phyloP scores from a whole-genome alignment of 768 basidiomycete genomes.

The Trametes gibbosa region DNA sequence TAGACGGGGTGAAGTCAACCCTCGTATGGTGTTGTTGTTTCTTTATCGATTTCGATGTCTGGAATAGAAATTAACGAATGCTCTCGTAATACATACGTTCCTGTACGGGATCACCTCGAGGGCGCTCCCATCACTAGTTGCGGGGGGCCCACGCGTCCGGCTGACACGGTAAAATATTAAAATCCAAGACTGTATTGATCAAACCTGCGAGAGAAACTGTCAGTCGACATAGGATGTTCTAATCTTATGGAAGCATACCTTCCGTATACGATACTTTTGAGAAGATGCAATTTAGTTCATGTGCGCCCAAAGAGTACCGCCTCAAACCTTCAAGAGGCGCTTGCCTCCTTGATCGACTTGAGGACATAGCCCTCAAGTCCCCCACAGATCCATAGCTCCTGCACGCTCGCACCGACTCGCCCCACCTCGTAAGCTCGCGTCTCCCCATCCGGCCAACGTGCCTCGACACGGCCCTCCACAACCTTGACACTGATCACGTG shows the following conservation, averaged over 20 bases:
- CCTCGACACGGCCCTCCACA: conserved; percentile 40
- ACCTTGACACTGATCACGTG: conserved; percentile 61
- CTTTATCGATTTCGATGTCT: too few relatives aligned
- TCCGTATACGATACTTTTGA: conserved; percentile 3
- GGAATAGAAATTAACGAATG: too few relatives aligned
- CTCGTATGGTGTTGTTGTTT: too few relatives aligned
- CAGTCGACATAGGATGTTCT: background rate
- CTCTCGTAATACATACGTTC: too few relatives aligned
- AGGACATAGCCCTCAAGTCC: conserved; percentile 91
- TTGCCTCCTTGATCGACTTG: conserved; percentile 51
- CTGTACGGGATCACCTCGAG: too few relatives aligned
- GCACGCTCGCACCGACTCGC: conserved; percentile 88
- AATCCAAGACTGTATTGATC: background rate
- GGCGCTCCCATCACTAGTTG: too few relatives aligned
- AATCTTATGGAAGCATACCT: background rate
- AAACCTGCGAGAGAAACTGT: background rate
- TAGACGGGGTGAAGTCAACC: too few relatives aligned
- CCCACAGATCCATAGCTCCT: conserved; percentile 96
- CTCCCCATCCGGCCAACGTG: conserved; percentile 37
- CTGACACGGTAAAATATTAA: too few relatives aligned
- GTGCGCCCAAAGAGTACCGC: background rate
- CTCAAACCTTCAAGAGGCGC: background rate
- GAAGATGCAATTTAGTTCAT: background rate
- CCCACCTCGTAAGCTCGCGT: conserved; percentile 60
- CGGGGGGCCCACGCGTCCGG: too few relatives aligned